Evolutionary conservation across 768 basidiomycete genomes (phyloP).

Genomic region (Lactarius evosmus): DNA sequence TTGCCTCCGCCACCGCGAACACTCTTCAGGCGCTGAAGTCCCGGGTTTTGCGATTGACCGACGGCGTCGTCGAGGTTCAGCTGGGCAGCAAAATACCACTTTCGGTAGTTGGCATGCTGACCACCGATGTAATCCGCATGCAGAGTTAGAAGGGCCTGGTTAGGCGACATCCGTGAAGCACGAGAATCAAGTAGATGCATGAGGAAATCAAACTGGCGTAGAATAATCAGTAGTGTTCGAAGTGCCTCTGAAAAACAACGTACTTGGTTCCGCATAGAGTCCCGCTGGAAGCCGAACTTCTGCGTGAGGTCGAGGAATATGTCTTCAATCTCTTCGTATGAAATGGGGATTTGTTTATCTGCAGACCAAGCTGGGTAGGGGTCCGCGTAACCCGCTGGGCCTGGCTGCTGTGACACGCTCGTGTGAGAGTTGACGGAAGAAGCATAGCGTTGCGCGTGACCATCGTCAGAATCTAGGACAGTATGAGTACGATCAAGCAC

Average conservation of each 20-base stretch:
- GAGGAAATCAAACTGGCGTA: conserved; percentile 82
- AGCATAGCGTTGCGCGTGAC: conserved; percentile 34
- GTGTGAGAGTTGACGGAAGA: conserved; percentile 38
- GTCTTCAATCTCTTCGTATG: conserved; percentile 97
- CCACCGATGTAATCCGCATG: conserved; percentile 99
- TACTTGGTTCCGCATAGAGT: conserved; percentile 95
- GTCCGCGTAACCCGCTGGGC: conserved; percentile 39
- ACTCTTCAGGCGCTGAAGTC: conserved; percentile 82
- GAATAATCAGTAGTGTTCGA: conserved; percentile 22
- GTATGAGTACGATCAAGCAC: conserved; percentile 20
- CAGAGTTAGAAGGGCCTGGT: conserved; percentile 91
- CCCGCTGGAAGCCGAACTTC: conserved; percentile 98
- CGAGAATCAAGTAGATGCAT: conserved; percentile 98
- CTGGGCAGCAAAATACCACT: conserved; percentile 99
- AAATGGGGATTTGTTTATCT: conserved; percentile 92
- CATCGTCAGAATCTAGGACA: conserved; percentile 34
- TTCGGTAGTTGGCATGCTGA: conserved; percentile 97
- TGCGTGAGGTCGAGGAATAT: conserved; percentile 97
- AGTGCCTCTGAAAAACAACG: conserved; percentile 29
- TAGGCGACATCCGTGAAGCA: conserved; percentile 97
- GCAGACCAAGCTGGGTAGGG: conserved; percentile 96
- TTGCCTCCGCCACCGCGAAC: conserved; percentile 62
- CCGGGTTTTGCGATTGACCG: conserved; percentile 91
- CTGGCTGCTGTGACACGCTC: conserved; percentile 28
- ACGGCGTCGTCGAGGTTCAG: conserved; percentile 99